Percentiles rank a stretch among this genome's conserved stretches.
Conservation (phyloP, 208 protist species). For the Phytomonas sp. region DNA sequence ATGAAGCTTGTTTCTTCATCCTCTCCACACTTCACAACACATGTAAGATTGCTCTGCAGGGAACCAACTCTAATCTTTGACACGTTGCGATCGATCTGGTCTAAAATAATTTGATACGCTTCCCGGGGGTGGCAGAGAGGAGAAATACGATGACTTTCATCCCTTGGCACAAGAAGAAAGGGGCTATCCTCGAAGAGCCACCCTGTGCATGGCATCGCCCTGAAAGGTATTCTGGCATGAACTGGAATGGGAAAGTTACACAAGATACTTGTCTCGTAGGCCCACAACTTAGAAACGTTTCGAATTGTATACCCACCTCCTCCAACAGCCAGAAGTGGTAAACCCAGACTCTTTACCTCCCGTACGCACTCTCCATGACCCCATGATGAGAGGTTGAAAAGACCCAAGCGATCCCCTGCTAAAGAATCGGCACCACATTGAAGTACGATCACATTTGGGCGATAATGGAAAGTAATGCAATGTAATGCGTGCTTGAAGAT, state of each 20-base stretch:
- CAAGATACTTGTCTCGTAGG: conserved; percentile 87
- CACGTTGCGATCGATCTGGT: conserved; percentile 56
- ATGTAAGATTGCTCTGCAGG: not conserved
- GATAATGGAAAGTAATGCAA: conserved; percentile 40
- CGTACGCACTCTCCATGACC: conserved; percentile 94
- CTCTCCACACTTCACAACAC: not conserved
- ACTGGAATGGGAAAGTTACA: conserved; percentile 57
- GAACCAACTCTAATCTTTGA: not conserved
- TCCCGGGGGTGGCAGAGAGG: conserved; percentile 59
- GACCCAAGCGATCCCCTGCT: conserved; percentile 94
- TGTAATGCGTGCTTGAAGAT: conserved; percentile 72
- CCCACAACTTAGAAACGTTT: conserved; percentile 99
- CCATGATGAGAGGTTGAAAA: conserved; percentile 89
- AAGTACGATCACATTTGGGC: conserved; percentile 95
- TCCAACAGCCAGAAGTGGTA: conserved; percentile 96
- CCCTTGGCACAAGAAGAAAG: conserved; percentile 60
- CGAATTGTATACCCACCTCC: conserved; percentile 99
- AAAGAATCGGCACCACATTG: conserved; percentile 99
- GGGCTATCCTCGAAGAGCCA: conserved; percentile 81
- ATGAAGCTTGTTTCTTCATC: conserved; percentile 10
- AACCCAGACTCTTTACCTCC: conserved; percentile 87
- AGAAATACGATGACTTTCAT: conserved; percentile 58
- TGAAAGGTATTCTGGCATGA: conserved; percentile 54
- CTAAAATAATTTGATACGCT: conserved; percentile 46
- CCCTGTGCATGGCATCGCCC: conserved; percentile 58